Conservation (phyloP, 305 asterid genomes). For the Solanum hybrid region DNA sequence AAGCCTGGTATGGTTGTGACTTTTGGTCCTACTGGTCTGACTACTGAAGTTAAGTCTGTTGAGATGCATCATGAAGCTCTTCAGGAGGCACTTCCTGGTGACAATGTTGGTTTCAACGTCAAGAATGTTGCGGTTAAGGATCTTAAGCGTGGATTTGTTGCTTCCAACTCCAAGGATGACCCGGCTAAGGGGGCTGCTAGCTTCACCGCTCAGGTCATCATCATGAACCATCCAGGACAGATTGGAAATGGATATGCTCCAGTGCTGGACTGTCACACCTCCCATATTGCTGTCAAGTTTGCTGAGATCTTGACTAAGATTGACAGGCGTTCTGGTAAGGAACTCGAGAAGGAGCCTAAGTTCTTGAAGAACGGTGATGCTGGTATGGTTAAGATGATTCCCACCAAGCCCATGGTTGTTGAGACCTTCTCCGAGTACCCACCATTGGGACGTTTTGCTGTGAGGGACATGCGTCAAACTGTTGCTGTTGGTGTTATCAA, state of each 20-base stretch:
- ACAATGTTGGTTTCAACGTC: slow-evolving; percentile 41
- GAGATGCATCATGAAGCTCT: slow-evolving; percentile 42
- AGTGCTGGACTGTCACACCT: slow-evolving; percentile 38
- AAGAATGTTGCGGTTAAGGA: slow-evolving; percentile 47
- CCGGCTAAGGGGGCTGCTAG: slow-evolving; percentile 31
- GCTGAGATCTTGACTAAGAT: slow-evolving; percentile 36
- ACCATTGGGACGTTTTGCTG: slow-evolving; percentile 46
- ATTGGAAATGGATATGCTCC: slow-evolving; percentile 43
- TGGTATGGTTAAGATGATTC: slow-evolving; percentile 52
- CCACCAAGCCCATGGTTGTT: slow-evolving; percentile 63
- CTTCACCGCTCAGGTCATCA: slow-evolving; percentile 37
- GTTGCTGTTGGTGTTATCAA: slow-evolving; percentile 41
- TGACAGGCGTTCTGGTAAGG: slow-evolving; percentile 41
- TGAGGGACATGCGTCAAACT: slow-evolving; percentile 44
- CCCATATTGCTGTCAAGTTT: slow-evolving; percentile 44
- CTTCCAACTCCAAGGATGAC: slow-evolving; percentile 40
- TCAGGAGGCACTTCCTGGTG: slow-evolving; percentile 33
- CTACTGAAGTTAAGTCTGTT: slow-evolving; percentile 45
- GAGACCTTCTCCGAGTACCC: slow-evolving; percentile 55
- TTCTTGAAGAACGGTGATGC: slow-evolving; percentile 58
- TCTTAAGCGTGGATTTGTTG: slow-evolving; percentile 40
- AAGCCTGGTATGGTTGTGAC: slow-evolving; percentile 44
- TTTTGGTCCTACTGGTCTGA: slow-evolving; percentile 44
- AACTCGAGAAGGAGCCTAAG: slow-evolving; percentile 38
- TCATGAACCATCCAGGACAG: slow-evolving; percentile 43